Percentiles rank a stretch among this genome's conserved stretches.
Conservation (phyloP, 768 basidiomycete species). For the Lactarius pseudohatsudake region DNA sequence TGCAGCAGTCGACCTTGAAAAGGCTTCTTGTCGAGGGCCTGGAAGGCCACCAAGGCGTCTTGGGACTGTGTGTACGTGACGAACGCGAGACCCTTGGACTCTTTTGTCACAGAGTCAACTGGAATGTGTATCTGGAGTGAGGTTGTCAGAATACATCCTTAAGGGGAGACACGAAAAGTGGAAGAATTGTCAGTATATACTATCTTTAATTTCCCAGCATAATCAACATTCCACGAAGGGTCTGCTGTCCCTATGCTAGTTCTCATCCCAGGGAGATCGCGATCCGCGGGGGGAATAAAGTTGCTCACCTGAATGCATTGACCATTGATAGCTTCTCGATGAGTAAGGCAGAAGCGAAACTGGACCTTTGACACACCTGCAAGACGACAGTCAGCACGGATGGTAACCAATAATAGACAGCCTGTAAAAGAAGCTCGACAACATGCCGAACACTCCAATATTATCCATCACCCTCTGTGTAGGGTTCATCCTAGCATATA, state of each 20-base stretch:
- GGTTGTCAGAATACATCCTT: conserved; percentile 14
- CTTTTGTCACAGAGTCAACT: conserved; percentile 45
- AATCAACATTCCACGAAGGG: conserved; percentile 57
- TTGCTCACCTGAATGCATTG: conserved; percentile 41
- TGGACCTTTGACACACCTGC: conserved; percentile 23
- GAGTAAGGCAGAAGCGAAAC: conserved; percentile 13
- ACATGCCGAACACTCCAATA: conserved; percentile 50
- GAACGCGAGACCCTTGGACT: conserved; percentile 63
- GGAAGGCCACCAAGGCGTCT: conserved; percentile 67
- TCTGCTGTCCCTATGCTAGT: conserved; percentile 66
- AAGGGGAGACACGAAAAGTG: background rate
- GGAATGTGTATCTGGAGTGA: conserved; percentile 55
- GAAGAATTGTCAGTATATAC: conserved; percentile 24
- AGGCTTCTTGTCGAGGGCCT: conserved; percentile 73
- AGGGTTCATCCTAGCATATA: conserved; percentile 10
- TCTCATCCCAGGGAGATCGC: conserved; percentile 40
- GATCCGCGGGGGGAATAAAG: background rate
- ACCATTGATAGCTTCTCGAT: background rate
- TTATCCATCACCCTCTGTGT: conserved; percentile 42
- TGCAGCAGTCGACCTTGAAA: conserved; percentile 94
- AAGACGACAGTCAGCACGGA: conserved; percentile 14
- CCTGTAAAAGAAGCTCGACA: conserved; percentile 13
- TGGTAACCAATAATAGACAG: conserved; percentile 4
- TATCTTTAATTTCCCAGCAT: conserved; percentile 29
- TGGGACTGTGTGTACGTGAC: conserved; percentile 48